Evolutionary conservation across 192 early-diverging fungal genomes (phyloP).

Genomic region (Cladochytrium replicatum): DNA sequence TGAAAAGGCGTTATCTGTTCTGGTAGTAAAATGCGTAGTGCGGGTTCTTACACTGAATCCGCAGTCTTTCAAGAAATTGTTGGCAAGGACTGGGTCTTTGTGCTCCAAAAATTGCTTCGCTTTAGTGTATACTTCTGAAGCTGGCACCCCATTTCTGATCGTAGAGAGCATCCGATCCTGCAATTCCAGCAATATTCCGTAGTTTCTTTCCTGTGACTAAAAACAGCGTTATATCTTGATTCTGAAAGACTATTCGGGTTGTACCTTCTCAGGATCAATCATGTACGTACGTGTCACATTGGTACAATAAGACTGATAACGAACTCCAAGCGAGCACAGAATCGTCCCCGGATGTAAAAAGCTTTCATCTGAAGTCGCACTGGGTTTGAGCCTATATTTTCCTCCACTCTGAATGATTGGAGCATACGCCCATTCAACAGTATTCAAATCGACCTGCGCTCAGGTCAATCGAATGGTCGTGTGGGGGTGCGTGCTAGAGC

Average conservation of each 20-base stretch:
- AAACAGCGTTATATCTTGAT: not conserved
- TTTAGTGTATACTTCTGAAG: slow-evolving; percentile 67
- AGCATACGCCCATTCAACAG: slow-evolving; percentile 80
- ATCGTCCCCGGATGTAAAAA: slow-evolving; percentile 79
- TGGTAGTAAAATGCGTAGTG: slow-evolving; percentile 3
- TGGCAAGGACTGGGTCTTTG: slow-evolving; percentile 76
- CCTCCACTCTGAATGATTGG: slow-evolving; percentile 97
- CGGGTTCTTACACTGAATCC: slow-evolving; percentile 63
- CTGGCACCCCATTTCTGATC: slow-evolving; percentile 63
- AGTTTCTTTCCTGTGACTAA: slow-evolving; percentile 64
- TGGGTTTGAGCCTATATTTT: slow-evolving; percentile 74
- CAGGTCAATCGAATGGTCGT: too few relatives aligned
- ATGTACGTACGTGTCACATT: slow-evolving; percentile 89
- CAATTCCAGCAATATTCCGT: slow-evolving; percentile 78
- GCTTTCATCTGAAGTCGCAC: slow-evolving; percentile 63
- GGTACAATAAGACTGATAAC: slow-evolving; percentile 93
- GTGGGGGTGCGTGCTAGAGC: not conserved
- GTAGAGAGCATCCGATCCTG: slow-evolving; percentile 57
- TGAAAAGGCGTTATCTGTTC: slow-evolving; percentile 6
- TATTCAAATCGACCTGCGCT: slow-evolving; percentile 41
- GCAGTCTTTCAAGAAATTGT: slow-evolving; percentile 76
- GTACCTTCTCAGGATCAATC: slow-evolving; percentile 76
- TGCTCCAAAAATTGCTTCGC: slow-evolving; percentile 58
- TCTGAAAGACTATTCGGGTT: not conserved
- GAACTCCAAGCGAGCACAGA: slow-evolving; percentile 83